Percentiles rank a stretch among this genome's conserved stretches.
These are phyloP conservation scores for Eutrema heterophyllum DNA, from an alignment of 345 rosid species.

Conservation along the genomic window DNA sequence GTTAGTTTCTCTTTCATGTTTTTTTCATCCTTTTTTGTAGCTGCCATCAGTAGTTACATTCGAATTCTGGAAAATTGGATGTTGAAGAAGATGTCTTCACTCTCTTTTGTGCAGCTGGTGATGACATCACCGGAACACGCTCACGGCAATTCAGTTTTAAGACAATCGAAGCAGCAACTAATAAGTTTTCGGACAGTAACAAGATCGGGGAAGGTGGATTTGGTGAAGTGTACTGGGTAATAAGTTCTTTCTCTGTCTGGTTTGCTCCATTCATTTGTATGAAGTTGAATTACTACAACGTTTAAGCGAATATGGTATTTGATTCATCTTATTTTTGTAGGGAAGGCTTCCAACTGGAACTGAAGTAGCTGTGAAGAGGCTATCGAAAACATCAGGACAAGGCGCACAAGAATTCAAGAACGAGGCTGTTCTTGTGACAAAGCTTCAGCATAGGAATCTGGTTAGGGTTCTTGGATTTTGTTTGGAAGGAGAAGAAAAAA, in stretches of 20 bases:
- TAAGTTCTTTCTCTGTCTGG: background rate
- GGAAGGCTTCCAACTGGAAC: background rate
- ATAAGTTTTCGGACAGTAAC: background rate
- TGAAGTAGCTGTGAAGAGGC: conserved; percentile 14
- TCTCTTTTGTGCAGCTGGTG: conserved; percentile 2
- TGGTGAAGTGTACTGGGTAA: conserved; percentile 8
- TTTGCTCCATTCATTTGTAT: background rate
- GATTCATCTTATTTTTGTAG: background rate
- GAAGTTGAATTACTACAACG: background rate
- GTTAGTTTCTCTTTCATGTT: background rate
- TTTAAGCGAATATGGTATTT: background rate
- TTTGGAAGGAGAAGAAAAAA: background rate
- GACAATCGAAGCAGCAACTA: conserved; percentile 10
- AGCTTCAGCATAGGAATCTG: background rate
- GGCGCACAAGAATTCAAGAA: conserved; percentile 4
- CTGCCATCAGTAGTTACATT: too few relatives aligned
- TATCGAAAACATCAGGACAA: conserved; percentile 15
- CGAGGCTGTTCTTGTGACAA: conserved; percentile 9
- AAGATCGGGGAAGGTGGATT: background rate
- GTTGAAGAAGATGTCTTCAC: background rate
- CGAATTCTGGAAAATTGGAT: background rate
- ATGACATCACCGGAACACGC: background rate
- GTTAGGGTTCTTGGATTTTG: background rate
- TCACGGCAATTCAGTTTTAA: background rate
- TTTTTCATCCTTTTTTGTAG: background rate